phyloP scores from a whole-genome alignment of 306 rosid genomes.

The Malus asiatica region DNA sequence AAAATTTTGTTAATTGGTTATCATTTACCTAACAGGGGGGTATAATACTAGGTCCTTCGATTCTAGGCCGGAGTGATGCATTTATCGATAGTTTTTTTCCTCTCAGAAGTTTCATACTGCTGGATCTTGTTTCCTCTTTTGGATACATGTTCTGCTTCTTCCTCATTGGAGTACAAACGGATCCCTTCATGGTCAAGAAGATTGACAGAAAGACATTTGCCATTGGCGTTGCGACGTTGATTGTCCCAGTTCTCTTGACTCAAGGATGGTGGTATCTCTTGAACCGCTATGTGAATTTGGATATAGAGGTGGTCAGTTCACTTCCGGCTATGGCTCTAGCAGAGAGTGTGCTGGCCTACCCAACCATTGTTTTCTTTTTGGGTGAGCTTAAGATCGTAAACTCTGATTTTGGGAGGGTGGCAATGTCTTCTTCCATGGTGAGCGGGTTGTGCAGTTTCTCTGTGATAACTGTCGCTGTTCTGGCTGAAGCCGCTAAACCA shows the following conservation, averaged over 20 bases:
- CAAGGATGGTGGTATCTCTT: not conserved
- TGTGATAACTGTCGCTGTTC: not conserved
- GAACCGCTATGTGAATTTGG: not conserved
- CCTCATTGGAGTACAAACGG: constrained; percentile 30
- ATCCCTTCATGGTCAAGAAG: constrained; percentile 10
- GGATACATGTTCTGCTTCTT: constrained; percentile 28
- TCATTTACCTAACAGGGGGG: constrained; percentile 27
- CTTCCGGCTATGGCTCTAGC: constrained; percentile 3
- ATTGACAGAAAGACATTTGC: constrained; percentile 8
- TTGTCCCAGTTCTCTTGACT: constrained; percentile 2
- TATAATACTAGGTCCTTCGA: constrained; percentile 27
- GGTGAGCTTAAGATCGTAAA: constrained; percentile 28
- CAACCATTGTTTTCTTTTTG: constrained; percentile 19
- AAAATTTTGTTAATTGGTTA: not conserved
- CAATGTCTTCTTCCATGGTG: constrained; percentile 21
- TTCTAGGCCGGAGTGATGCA: constrained; percentile 6
- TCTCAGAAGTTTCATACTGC: constrained; percentile 16
- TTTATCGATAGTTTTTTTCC: constrained; percentile 17
- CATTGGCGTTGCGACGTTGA: constrained; percentile 14
- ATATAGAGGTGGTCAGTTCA: not conserved
- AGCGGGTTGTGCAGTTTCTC: not conserved
- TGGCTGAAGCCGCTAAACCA: not conserved
- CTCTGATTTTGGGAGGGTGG: constrained; percentile 24
- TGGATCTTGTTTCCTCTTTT: constrained; percentile 21
- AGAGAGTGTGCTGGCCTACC: constrained; percentile 10